phyloP scores from a whole-genome alignment of 106 monocot species.

The Triglochin maritima region DNA sequence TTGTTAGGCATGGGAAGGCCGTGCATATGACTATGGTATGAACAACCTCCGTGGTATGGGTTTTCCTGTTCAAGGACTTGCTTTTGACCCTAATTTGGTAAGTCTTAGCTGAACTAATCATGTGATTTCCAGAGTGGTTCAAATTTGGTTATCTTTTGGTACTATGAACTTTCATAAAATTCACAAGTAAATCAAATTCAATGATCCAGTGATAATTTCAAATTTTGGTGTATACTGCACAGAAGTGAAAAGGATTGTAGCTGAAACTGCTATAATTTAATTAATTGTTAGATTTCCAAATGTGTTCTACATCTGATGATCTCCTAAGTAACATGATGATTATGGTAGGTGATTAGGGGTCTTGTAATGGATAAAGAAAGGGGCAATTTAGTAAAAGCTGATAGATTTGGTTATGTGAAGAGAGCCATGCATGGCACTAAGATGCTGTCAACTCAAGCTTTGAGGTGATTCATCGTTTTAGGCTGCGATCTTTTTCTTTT shows the following conservation, averaged over 20 bases:
- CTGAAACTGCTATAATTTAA: too few species aligned
- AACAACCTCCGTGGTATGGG: constrained; percentile 83
- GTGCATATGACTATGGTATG: constrained; percentile 98
- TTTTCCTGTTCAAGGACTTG: constrained; percentile 77
- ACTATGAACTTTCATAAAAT: too few species aligned
- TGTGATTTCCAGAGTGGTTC: too few species aligned
- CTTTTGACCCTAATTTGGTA: constrained; percentile 96
- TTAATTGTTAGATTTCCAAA: too few species aligned
- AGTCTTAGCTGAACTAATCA: too few species aligned
- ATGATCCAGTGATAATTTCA: too few species aligned
- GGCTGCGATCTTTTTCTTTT: not conserved
- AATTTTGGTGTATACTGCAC: too few species aligned
- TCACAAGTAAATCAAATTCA: too few species aligned
- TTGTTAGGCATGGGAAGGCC: constrained; percentile 88
- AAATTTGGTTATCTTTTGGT: too few species aligned
- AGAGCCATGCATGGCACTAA: constrained; percentile 93
- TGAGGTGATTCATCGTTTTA: constrained; percentile 36
- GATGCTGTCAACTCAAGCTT: constrained; percentile 75
- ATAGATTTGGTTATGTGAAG: constrained; percentile 91
- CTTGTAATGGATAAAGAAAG: constrained; percentile 92
- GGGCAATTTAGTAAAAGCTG: constrained; percentile 91
- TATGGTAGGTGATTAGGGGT: constrained; percentile 91
- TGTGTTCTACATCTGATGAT: too few species aligned
- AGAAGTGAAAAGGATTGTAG: too few species aligned
- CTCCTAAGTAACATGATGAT: too few species aligned